Conservation (phyloP, 2,329 filamentous ascomycete genomes). For the Aspergillus quadrilineatus region DNA sequence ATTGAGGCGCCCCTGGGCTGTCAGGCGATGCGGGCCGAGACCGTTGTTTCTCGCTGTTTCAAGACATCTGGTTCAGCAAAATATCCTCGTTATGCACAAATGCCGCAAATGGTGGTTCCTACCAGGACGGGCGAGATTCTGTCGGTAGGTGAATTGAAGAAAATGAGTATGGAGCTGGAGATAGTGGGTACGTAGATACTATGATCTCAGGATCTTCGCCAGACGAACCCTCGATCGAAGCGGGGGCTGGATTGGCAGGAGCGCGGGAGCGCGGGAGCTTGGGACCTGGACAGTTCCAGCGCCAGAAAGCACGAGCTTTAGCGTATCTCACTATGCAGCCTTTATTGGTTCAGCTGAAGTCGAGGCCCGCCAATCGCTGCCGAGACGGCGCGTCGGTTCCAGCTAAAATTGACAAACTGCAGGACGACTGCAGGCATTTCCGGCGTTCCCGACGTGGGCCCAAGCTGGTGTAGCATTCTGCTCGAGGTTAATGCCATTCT, state of each 20-base stretch:
- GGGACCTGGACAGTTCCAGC: background rate
- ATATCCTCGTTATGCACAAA: no score
- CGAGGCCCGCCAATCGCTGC: background rate
- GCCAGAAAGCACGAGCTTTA: background rate
- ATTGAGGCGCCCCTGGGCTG: background rate
- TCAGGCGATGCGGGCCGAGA: background rate
- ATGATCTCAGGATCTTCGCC: constrained; percentile 8
- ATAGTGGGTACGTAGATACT: background rate
- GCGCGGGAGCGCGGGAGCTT: background rate
- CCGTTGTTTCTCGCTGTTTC: background rate
- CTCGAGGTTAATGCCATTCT: background rate
- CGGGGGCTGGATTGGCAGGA: background rate
- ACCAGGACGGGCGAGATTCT: background rate
- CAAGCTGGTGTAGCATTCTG: background rate
- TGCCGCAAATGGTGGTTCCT: background rate
- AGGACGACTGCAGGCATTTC: background rate
- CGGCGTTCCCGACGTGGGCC: background rate
- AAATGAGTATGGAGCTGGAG: background rate
- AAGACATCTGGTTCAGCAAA: background rate
- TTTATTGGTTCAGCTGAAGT: background rate
- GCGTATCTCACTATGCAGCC: background rate
- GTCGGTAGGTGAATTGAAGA: background rate
- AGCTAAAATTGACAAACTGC: background rate
- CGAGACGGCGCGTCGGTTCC: background rate
- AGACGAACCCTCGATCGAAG: constrained; percentile 7